These are phyloP conservation scores for Oryza punctata DNA, from an alignment of 176 grass and related monocot species.

Conservation along the genomic window DNA sequence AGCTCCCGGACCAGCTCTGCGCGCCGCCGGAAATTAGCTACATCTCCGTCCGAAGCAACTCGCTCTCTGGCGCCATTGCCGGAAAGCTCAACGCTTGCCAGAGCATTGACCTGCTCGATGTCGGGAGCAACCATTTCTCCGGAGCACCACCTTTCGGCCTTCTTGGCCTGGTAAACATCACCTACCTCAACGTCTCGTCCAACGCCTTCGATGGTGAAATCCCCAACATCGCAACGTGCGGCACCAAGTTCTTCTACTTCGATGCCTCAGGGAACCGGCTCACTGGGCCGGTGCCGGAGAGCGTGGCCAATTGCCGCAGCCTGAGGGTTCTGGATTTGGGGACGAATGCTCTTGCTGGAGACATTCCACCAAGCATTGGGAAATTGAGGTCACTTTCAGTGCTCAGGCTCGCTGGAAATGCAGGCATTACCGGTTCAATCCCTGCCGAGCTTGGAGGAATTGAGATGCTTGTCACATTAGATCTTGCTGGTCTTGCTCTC, in stretches of 20 bases:
- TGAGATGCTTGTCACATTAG: slow-evolving; percentile 76
- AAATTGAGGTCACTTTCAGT: slow-evolving; percentile 67
- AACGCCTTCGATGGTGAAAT: slow-evolving; percentile 80
- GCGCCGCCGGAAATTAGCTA: slow-evolving; percentile 72
- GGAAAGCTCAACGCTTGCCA: slow-evolving; percentile 53
- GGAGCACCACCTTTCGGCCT: slow-evolving; percentile 60
- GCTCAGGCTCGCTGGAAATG: slow-evolving; percentile 69
- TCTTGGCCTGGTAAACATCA: slow-evolving; percentile 65
- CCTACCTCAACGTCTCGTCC: slow-evolving; percentile 93
- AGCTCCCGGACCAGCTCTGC: slow-evolving; percentile 67
- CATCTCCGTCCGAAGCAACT: slow-evolving; percentile 76
- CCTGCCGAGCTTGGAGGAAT: slow-evolving; percentile 70
- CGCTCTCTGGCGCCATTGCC: slow-evolving; percentile 53
- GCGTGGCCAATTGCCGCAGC: slow-evolving; percentile 56
- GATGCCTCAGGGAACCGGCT: slow-evolving; percentile 79
- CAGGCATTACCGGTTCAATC: slow-evolving; percentile 49
- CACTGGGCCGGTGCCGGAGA: slow-evolving; percentile 50
- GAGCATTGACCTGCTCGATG: slow-evolving; percentile 81
- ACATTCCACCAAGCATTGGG: slow-evolving; percentile 64
- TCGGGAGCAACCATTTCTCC: slow-evolving; percentile 74
- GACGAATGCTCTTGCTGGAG: slow-evolving; percentile 62
- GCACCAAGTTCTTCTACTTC: slow-evolving; percentile 57
- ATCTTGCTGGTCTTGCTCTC: slow-evolving; percentile 70
- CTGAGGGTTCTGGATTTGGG: slow-evolving; percentile 82
- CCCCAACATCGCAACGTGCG: slow-evolving; percentile 60